phyloP scores from a whole-genome alignment of 106 monocot species.

The Triglochin maritima region DNA sequence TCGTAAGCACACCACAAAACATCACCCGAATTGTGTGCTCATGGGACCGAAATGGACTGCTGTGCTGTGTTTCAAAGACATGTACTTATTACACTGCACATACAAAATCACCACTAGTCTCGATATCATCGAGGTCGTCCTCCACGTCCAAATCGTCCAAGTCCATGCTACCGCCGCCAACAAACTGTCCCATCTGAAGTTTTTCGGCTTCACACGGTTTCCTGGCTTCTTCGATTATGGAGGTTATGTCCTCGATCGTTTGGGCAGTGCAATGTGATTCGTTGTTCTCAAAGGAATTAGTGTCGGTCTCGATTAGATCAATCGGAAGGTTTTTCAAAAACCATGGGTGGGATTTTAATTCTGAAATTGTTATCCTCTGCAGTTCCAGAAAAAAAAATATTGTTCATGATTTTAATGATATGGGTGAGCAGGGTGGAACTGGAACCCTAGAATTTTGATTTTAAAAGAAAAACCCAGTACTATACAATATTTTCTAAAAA shows the following conservation, averaged over 20 bases:
- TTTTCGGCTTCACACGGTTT: conserved; percentile 26
- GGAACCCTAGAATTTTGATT: too few species aligned
- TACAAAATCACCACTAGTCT: conserved; percentile 73
- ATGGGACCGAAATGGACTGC: too few species aligned
- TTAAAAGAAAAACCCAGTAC: too few species aligned
- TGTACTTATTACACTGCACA: conserved; percentile 22
- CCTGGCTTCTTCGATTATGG: conserved; percentile 59
- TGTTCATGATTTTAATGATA: too few species aligned
- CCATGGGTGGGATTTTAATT: conserved; percentile 74
- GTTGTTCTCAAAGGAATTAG: conserved; percentile 3
- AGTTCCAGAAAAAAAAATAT: conserved; percentile 3
- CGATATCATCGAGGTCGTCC: conserved; percentile 35
- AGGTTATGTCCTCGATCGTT: conserved; percentile 54
- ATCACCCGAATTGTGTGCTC: too few species aligned
- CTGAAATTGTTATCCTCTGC: conserved; percentile 81
- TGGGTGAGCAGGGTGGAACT: too few species aligned
- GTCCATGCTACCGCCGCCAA: conserved; percentile 48
- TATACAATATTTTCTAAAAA: too few species aligned
- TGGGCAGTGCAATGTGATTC: conserved; percentile 27
- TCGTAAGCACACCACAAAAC: too few species aligned
- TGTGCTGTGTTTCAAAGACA: too few species aligned
- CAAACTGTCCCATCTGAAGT: conserved; percentile 12
- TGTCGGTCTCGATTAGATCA: conserved; percentile 32
- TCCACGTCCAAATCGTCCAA: conserved; percentile 30
- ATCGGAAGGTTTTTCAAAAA: conserved; percentile 74